Evolutionary conservation across 352 stramenopile genomes (phyloP), one percentile per base, ranked within the genome.

Genomic region (Globisporangium spinosum): DNA sequence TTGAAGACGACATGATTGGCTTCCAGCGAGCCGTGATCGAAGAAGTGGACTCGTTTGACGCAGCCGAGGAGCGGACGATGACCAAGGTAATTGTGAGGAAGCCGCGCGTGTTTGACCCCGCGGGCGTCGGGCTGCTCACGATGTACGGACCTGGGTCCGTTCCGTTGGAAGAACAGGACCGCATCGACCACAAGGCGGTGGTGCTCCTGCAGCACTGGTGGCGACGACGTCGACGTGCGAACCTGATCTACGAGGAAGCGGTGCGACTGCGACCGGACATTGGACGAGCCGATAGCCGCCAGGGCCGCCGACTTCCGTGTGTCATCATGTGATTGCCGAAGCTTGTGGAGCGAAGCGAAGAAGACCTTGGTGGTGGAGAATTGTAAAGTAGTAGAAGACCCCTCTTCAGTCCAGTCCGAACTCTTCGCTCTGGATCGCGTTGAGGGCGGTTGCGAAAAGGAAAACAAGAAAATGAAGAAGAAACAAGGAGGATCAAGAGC

Each of bases 11-110:
- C 56, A 75, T 96, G 65, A 78, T 88, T 27, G 85, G 78, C 2
- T 96, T 96, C 74, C 89, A 96, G 72, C 85, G 89, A 27, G 85
- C 85, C 27, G 85, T 96, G 47, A 95, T 96, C 29, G 84, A 94
- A 55, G 89, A 96, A 73, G 89, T 96, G 61, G 85, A 94, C 63
- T 75, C 85, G 51, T 95, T 96, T 61, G 89, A 96, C 57, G 89
- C 89, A 12, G 85, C 85, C 0, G 89, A 95, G 65, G 89, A 96
- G 65, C 83, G 87, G 17, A 94, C 87, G 27, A 95, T 95, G 87
- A 94, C 86, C 22, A 96, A 94, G 73, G 56, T 83, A 68, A 95
- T 94, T 47, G 82, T 96, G 56, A 78, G 89, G 34, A 93, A 93
- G 70, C 89, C 89, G 59, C 87, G 89, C 29, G 82, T 84, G 66